Percentiles rank a stretch among this genome's conserved stretches.
Evolutionary conservation across 179 eudicot species (phyloP).

Genomic region (Camellia oleifera): DNA sequence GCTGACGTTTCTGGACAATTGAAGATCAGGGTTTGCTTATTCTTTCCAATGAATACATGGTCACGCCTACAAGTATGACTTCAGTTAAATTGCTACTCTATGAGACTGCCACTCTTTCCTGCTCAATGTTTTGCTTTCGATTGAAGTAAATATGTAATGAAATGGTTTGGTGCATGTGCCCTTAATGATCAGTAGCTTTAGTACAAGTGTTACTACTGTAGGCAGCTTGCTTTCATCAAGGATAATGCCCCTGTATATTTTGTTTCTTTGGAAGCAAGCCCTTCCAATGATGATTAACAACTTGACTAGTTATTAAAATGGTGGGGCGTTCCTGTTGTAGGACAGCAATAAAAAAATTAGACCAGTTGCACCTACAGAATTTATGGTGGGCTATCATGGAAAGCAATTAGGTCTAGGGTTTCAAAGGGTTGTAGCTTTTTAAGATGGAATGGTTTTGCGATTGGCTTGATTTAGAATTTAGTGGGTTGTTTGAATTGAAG

Average conservation of each 20-base stretch:
- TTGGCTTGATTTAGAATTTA: too few species aligned
- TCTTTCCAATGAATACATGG: conserved; percentile 88
- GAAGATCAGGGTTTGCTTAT: conserved; percentile 82
- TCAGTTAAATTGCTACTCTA: conserved; percentile 13
- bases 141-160: background rate
- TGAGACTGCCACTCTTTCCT: background rate
- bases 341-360: background rate
- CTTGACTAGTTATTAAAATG: background rate
- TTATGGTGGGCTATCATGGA: background rate
- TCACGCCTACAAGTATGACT: conserved; percentile 63
- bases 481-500: too few species aligned
- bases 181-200: background rate
- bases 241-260: background rate
- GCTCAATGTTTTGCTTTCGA: background rate
- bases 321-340: background rate
- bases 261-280: background rate
- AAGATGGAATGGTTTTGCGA: too few species aligned
- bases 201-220: background rate
- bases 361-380: background rate
- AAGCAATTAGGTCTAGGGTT: background rate
- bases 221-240: background rate
- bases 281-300: background rate
- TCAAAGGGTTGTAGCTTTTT: background rate
- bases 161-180: background rate
- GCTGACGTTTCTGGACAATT: conserved; percentile 69